A percentile compares a stretch with the other conserved stretches of the same genome.
These are phyloP conservation scores for Teratosphaeria gauchensis DNA, from an alignment of 2,329 filamentous ascomycete genomes.

Conservation along the genomic window DNA sequence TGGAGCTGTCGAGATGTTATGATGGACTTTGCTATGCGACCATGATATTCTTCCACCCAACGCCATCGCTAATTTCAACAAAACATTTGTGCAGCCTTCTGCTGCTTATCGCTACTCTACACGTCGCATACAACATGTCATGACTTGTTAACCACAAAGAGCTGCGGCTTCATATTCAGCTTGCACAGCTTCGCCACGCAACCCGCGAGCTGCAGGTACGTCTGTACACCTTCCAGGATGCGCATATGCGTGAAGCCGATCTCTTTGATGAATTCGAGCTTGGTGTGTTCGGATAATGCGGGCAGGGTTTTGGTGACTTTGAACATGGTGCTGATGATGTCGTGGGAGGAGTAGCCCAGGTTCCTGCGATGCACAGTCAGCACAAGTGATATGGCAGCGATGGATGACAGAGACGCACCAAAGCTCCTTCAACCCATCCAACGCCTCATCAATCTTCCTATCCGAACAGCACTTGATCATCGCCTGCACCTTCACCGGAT, in stretches of 20 bases:
- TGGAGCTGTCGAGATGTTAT: too few relatives aligned
- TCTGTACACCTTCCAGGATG: slow-evolving; percentile 95
- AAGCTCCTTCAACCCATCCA: slow-evolving; percentile 79
- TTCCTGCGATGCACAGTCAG: slow-evolving; percentile 37
- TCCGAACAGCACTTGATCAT: slow-evolving; percentile 98
- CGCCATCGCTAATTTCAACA: neutral
- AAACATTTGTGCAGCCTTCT: neutral
- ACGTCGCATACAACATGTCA: neutral
- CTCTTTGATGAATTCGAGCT: slow-evolving; percentile 87
- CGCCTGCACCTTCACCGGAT: slow-evolving; percentile 95
- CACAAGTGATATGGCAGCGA: neutral
- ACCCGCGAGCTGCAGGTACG: slow-evolving; percentile 83
- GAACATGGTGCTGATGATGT: slow-evolving; percentile 99
- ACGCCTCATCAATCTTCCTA: slow-evolving; percentile 75
- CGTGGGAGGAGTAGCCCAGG: slow-evolving; percentile 93
- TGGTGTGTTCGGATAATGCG: slow-evolving; percentile 83
- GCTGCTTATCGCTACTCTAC: too few relatives aligned
- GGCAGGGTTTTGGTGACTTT: slow-evolving; percentile 93
- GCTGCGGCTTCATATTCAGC: slow-evolving; percentile 89
- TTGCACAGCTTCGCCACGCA: slow-evolving; percentile 85
- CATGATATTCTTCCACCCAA: neutral
- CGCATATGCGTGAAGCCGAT: slow-evolving; percentile 99
- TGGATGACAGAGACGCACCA: slow-evolving; percentile 44
- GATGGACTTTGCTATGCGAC: too few relatives aligned
- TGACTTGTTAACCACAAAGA: slow-evolving; percentile 45